Base-by-base conservation (phyloP, 495 filamentous ascomycete species). In the Staphylotrichum tortipilum region DNA sequence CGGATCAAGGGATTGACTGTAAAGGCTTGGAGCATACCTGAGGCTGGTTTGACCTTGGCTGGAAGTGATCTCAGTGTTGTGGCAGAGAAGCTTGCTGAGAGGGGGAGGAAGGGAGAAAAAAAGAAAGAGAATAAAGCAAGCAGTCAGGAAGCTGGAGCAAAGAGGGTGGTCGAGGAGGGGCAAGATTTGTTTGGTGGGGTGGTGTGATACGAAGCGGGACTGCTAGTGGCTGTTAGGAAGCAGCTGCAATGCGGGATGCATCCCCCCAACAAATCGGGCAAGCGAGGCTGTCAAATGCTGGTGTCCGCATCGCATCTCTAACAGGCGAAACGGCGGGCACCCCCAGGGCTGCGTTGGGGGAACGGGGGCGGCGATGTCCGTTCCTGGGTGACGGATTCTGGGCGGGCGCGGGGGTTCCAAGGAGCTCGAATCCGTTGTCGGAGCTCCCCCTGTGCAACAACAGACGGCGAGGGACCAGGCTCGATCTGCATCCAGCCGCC, bases 81-180 rank as follows among this genome's bases (percentile, higher is more conserved):
- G 24, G 36, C 10, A 19, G 31, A 38, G 46, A 15, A 36, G 37
- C 30, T 44, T 38, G 47, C 47, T 23, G 29, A 34, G n/a, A n/a
- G n/a, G n/a, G n/a, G n/a, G n/a, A 39, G 26, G 28, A 22, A n/a
- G n/a, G n/a, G n/a, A n/a, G n/a, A 30, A 26, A 35, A 44, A 33
- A 18, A 34, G 33, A 24, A 47, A 23, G 35, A 18, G 47, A 47
- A 47, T 42, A 52, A 24, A 37, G 30, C 19, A 35, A 47, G 45
- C 45, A 42, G 37, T 35, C 40, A 37, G 29, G 34, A 19, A 29
- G 41, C 39, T 44, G 51, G 39, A 48, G 39, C 57, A 64, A 50
- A n/a, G n/a, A n/a, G n/a, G n/a, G n/a, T n/a, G 38, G 38, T 42
- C 19, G 39, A 53, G 60, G 62, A 63, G 60, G 62, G 61, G 61